These are phyloP conservation scores for Coleophoma cylindrospora DNA, from an alignment of 2,329 filamentous ascomycete genomes.

Conservation along the genomic window DNA sequence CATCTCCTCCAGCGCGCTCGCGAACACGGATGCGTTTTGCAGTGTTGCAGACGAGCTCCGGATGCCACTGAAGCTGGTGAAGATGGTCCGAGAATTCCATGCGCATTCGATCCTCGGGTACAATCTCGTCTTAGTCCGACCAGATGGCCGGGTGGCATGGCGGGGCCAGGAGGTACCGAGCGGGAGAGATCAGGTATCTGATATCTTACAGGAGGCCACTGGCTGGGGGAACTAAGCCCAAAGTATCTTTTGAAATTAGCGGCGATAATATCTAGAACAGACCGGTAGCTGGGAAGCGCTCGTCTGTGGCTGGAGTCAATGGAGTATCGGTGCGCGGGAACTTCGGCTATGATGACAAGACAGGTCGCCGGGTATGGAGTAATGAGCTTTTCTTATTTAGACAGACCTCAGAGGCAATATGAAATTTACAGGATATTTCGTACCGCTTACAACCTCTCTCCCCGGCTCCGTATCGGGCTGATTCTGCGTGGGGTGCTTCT, in stretches of 20 bases:
- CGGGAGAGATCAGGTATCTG: neutral
- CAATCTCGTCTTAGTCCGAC: neutral
- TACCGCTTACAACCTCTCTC: too few species aligned
- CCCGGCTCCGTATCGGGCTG: too few species aligned
- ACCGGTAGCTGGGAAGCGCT: too few species aligned
- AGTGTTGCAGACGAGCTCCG: neutral
- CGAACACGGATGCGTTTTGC: neutral
- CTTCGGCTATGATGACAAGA: too few species aligned
- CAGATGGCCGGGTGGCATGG: neutral
- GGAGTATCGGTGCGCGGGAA: too few species aligned
- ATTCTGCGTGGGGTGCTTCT: neutral
- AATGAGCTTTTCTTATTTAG: too few species aligned
- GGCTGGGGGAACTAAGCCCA: neutral
- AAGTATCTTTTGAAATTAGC: too few species aligned
- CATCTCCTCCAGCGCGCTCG: neutral
- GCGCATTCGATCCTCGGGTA: neutral
- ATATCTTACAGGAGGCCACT: neutral
- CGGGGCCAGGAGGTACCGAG: neutral
- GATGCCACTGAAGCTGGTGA: neutral
- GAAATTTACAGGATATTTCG: too few species aligned
- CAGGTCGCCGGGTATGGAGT: too few species aligned
- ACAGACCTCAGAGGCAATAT: too few species aligned
- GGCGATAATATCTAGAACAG: too few species aligned
- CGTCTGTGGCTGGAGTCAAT: too few species aligned
- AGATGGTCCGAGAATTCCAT: neutral